Evolutionary conservation across 2,329 filamentous ascomycete genomes (phyloP).

Genomic region (Talaromyces piceae): DNA sequence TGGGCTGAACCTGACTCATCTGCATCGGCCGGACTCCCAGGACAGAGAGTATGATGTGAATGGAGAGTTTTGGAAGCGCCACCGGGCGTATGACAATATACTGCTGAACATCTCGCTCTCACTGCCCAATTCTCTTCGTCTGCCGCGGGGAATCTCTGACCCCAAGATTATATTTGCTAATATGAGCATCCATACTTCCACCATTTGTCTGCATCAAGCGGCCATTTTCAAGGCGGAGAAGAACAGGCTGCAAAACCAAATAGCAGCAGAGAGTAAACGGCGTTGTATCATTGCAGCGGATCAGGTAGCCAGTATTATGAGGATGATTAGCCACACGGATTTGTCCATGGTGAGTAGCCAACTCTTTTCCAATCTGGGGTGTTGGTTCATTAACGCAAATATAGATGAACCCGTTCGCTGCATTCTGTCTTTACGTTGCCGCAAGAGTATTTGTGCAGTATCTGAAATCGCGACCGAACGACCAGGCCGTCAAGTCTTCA

Average conservation of each 20-base stretch:
- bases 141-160: constrained; percentile 67
- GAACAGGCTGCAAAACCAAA: constrained; percentile 65
- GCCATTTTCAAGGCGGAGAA: constrained; percentile 97
- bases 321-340: constrained; percentile 86
- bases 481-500: constrained; percentile 67
- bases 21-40: constrained; percentile 76
- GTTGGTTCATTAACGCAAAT: constrained; percentile 12
- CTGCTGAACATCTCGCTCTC: constrained; percentile 79
- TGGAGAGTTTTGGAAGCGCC: constrained; percentile 91
- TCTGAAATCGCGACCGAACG: constrained; percentile 84
- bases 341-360: constrained; percentile 60
- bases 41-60: constrained; percentile 83
- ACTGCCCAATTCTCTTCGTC: constrained; percentile 70
- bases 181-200: constrained; percentile 94
- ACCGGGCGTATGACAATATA: constrained; percentile 81
- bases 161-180: constrained; percentile 89
- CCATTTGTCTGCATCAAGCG: constrained; percentile 95
- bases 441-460: constrained; percentile 94
- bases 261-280: constrained; percentile 83
- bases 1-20: constrained; percentile 80
- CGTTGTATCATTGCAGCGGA: constrained; percentile 89
- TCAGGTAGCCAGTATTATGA: constrained; percentile 92
- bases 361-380: constrained; percentile 30
- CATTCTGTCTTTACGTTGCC: constrained; percentile 93
- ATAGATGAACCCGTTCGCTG: constrained; percentile 92